Base-by-base conservation (phyloP, 352 stramenopile species). In the Aphanomyces euteiches region DNA sequence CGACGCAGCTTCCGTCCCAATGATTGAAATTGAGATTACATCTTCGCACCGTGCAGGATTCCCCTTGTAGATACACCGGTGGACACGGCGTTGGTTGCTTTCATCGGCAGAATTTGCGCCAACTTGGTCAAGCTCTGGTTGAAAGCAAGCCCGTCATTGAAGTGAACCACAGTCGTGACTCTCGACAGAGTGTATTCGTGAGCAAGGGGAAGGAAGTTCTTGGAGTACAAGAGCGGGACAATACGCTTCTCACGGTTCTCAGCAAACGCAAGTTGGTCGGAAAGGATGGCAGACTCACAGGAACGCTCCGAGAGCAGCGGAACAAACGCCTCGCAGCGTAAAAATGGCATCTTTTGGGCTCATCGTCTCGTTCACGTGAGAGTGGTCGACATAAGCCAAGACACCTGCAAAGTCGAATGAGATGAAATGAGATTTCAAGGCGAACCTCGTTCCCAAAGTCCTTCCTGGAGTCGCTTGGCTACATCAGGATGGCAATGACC, bases 271-370 rank as follows among this genome's bases (percentile, higher is more conserved):
- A 92, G 73, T 64, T 92, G 84, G 67, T 92, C 84, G 56, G 83
- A 79, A 15, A 93, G 77, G 19, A 91, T 73, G 72, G 91, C 84
- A 57, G 77, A 89, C 48, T 73, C 69, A 45, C 77, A 73, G 6
- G 82, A 90, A 50, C 82, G 76, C 53, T 78, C 80, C 13, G 85
- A 90, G 37, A 93, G 67, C 45, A 93, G 76, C 3, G 88, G 80
- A 41, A 91, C 78, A 65, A 93, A 89, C 41, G 80, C 78, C 43
- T 82, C 72, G 72, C 85, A 93, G 66, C 89, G 84, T 61, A 90
- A 77, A n/a, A 56, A 93, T 92, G 10, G 85, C 85, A 47, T 92
- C 84, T 65, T 92, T 88, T 3, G 81, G 90, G 48, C 82, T 82
- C 0, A 66, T 78, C 79, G 88, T 86, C 59, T 89, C 81, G 13